Base-by-base conservation (phyloP, 2,329 filamentous ascomycete genomes). In the Chrysoporthe cubensis region DNA sequence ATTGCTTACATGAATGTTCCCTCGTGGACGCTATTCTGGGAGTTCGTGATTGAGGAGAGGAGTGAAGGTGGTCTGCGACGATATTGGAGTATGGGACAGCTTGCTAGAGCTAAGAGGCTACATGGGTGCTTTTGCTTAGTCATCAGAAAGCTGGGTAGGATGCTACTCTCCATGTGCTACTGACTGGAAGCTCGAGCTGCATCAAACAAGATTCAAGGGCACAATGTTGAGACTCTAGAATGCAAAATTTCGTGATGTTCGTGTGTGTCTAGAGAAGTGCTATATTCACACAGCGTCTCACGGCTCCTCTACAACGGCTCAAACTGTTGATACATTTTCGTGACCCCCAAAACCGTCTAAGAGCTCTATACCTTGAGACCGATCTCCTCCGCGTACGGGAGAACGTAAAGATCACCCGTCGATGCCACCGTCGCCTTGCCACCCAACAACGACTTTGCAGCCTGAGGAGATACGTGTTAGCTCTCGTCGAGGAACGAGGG, bases 331-430 rank as follows among this genome's bases (percentile, higher is more conserved):
- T 82, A 82, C 80, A 82, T 74, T 75, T 77, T 76, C 67, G 68
- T 66, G 71, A 68, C 54, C 73, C 71, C 71, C 67, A 46, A 40
- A 61, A 59, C 56, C 72, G 71, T 71, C 69, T 57, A 69, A 58
- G 44, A 57, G 46, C 59, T 88, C 88, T 96, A 99, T 87, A 97
- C 93, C 80, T 90, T 93, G 78, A 99, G 88, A 75, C 95, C 96
- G 79, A 99, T 86, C 78, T 99, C 96, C 82, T 94, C 92, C 73
- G 94, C 96, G 78, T 91, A 99, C 67, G 96, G 96, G 78, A 99
- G 89, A 76, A 91, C 87, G 81, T 93, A 91, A 75, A 99, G 87
- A 79, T 99, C 96, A 80, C 96, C 96, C 71, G 98, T 94, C 68
- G 93, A 87, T 71, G 93, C 91, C 71, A 97, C 92, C 65, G 93